phyloP scores from a whole-genome alignment of 768 basidiomycete species.

The Gyrodon lividus region DNA sequence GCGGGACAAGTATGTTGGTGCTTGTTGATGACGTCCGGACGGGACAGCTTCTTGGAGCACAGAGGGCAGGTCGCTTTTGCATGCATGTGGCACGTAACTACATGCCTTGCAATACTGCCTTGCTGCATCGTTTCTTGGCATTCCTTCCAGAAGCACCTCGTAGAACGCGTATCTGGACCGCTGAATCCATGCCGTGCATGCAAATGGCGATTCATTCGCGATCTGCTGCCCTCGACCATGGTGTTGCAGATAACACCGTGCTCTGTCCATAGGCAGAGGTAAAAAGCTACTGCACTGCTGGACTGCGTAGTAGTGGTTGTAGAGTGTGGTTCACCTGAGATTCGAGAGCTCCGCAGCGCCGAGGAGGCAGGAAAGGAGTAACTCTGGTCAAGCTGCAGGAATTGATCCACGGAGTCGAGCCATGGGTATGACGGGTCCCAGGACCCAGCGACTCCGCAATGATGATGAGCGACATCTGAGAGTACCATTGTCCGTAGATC shows the following conservation, averaged over 20 bases:
- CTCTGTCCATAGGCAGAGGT: constrained; percentile 22
- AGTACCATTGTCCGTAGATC: not conserved
- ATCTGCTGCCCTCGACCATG: constrained; percentile 22
- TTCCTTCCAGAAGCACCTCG: constrained; percentile 20
- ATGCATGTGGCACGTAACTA: constrained; percentile 27
- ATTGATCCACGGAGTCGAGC: constrained; percentile 1
- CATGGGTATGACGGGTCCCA: no score
- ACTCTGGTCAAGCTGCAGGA: not conserved
- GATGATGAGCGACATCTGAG: no score
- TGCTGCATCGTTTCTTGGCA: constrained; percentile 26
- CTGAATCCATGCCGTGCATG: constrained; percentile 18
- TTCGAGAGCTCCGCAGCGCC: not conserved
- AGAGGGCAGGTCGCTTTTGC: constrained; percentile 27
- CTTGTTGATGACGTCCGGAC: constrained; percentile 27
- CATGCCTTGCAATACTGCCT: constrained; percentile 28
- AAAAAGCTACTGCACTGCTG: not conserved
- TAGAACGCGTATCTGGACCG: no score
- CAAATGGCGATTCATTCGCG: constrained; percentile 27
- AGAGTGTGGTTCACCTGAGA: not conserved
- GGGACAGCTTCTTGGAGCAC: constrained; percentile 29
- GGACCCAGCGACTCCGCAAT: no score
- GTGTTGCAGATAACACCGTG: constrained; percentile 9
- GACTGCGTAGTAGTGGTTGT: not conserved
- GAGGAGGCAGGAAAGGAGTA: no score
- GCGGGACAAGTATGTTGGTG: constrained; percentile 26